These are phyloP conservation scores for Ophiosphaerella narmari DNA, from an alignment of 2,329 filamentous ascomycete species.

Conservation along the genomic window DNA sequence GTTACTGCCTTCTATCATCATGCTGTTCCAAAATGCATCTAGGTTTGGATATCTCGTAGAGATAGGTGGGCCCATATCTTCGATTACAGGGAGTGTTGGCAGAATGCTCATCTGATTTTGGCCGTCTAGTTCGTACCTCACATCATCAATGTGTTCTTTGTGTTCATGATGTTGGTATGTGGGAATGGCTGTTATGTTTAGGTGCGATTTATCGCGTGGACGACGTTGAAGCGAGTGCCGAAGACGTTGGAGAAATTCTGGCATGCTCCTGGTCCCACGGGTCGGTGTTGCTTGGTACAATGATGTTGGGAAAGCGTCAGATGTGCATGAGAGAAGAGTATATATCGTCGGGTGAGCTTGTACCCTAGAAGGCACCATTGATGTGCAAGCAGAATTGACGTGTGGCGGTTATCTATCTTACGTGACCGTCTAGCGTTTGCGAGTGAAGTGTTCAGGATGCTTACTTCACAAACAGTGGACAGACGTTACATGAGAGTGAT, in stretches of 20 bases:
- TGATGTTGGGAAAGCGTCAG: background rate
- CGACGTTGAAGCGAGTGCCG: slow-evolving; percentile 13
- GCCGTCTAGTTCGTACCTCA: background rate
- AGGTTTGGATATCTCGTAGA: slow-evolving; percentile 13
- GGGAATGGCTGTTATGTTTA: background rate
- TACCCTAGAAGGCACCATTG: too few species aligned
- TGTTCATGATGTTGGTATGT: slow-evolving; percentile 4
- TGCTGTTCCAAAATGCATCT: slow-evolving; percentile 24
- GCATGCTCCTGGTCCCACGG: slow-evolving; percentile 7
- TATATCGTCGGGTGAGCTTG: too few species aligned
- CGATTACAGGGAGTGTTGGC: slow-evolving; percentile 13
- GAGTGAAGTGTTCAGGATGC: too few species aligned
- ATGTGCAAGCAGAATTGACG: too few species aligned
- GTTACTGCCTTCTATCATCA: slow-evolving; percentile 17
- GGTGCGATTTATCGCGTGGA: background rate
- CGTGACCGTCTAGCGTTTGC: too few species aligned
- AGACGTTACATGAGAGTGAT: background rate
- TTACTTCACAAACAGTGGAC: too few species aligned
- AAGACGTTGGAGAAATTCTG: slow-evolving; percentile 14
- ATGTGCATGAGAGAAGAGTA: background rate
- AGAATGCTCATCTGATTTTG: background rate
- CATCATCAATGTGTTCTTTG: background rate
- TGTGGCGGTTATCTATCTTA: too few species aligned
- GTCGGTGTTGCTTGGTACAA: background rate
- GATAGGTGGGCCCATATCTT: slow-evolving; percentile 18